Percentiles rank a stretch among this genome's conserved stretches.
Evolutionary conservation across 331 rosid species (phyloP).

Genomic region (Rhamnella rubrinervis): DNA sequence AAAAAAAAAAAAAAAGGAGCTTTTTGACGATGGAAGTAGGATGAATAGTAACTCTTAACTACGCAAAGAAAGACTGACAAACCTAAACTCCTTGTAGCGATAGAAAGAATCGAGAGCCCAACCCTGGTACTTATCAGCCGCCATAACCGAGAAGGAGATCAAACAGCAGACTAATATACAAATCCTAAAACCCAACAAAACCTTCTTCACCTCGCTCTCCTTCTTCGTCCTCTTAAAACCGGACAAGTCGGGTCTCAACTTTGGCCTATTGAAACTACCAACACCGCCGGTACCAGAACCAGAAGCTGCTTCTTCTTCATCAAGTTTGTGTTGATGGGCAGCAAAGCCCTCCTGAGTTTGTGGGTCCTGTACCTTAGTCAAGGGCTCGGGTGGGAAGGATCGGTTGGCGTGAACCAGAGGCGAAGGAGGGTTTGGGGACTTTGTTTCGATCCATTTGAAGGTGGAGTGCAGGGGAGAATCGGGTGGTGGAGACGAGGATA

Average conservation of each 20-base stretch:
- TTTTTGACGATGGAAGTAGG: neutral
- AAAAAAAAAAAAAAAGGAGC: neutral
- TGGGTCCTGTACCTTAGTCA: slow-evolving; percentile 42
- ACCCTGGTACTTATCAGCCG: slow-evolving; percentile 47
- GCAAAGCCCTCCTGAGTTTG: slow-evolving; percentile 48
- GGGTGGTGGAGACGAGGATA: slow-evolving; percentile 46
- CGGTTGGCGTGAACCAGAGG: slow-evolving; percentile 47
- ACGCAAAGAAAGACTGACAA: neutral
- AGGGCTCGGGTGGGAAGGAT: slow-evolving; percentile 47
- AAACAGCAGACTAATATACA: slow-evolving; percentile 50
- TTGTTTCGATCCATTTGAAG: slow-evolving; percentile 24
- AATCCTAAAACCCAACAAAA: slow-evolving; percentile 52
- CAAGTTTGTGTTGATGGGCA: neutral
- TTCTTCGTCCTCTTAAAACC: slow-evolving; percentile 30
- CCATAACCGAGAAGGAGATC: slow-evolving; percentile 63
- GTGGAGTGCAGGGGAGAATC: slow-evolving; percentile 40
- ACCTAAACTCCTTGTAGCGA: slow-evolving; percentile 87
- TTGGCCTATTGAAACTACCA: slow-evolving; percentile 30
- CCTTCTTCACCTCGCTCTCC: slow-evolving; percentile 41
- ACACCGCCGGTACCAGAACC: slow-evolving; percentile 13
- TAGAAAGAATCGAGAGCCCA: slow-evolving; percentile 84
- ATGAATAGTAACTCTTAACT: neutral
- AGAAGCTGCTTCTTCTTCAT: slow-evolving; percentile 10
- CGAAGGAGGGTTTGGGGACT: slow-evolving; percentile 16
- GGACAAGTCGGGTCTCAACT: slow-evolving; percentile 45